These are phyloP conservation scores for Pseudocercospora eumusae DNA, from an alignment of 2,329 filamentous ascomycete species.

Conservation along the genomic window DNA sequence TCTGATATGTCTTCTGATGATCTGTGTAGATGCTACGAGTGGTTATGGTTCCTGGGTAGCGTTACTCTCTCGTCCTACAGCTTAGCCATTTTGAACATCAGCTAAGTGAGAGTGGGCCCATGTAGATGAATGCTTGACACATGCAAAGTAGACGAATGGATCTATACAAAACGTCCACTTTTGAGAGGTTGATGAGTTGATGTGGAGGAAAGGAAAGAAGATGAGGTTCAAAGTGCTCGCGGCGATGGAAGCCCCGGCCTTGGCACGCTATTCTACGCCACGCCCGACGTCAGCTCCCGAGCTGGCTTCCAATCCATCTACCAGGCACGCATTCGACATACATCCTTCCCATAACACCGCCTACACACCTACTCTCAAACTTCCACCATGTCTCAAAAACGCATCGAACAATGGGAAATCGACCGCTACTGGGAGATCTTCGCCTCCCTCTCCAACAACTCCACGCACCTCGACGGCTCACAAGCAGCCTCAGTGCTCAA, in stretches of 20 bases:
- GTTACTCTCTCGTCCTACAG: no score
- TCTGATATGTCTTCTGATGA: no score
- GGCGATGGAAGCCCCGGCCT: neutral
- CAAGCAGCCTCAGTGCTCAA: constrained; percentile 72
- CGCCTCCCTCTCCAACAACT: constrained; percentile 65
- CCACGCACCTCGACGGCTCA: constrained; percentile 65
- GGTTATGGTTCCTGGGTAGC: no score
- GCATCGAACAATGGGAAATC: constrained; percentile 72
- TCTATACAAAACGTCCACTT: neutral
- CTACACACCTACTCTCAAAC: neutral
- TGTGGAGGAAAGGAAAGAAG: neutral
- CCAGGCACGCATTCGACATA: neutral
- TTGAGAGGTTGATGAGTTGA: neutral
- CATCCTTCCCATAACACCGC: neutral
- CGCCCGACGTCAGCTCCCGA: neutral
- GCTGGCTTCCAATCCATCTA: neutral
- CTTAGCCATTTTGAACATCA: no score
- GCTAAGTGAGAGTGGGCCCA: neutral
- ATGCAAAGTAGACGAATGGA: neutral
- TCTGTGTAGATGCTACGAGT: no score
- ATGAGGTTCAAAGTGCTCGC: neutral
- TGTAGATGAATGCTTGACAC: neutral
- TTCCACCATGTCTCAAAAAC: constrained; percentile 45
- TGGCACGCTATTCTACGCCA: no score
- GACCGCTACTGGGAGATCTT: constrained; percentile 82